Conservation (phyloP, 2,329 filamentous ascomycete genomes). For the Grosmannia serpens region DNA sequence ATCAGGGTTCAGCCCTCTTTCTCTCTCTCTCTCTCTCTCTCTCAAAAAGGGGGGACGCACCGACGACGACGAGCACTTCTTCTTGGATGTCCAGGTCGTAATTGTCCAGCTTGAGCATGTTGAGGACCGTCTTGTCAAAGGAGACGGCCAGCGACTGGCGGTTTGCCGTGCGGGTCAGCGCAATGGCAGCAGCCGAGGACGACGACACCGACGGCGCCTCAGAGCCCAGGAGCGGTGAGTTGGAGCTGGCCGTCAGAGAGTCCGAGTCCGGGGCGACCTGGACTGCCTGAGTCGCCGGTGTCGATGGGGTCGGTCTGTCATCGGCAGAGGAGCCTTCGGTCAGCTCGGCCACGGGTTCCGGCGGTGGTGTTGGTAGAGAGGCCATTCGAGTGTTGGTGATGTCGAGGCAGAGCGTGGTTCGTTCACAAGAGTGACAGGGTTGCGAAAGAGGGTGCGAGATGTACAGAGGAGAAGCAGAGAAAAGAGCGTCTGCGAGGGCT, state of each 20-base stretch:
- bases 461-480: background rate
- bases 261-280: background rate
- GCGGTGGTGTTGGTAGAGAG: background rate
- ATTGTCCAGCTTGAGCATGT: conserved; percentile 12
- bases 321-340: background rate
- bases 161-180: background rate
- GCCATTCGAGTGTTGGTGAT: background rate
- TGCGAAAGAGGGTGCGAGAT: background rate
- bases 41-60: background rate
- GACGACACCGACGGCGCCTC: background rate
- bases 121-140: conserved; percentile 14
- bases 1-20: too few species aligned
- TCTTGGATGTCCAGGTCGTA: conserved; percentile 13
- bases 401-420: background rate
- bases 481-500: background rate
- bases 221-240: background rate
- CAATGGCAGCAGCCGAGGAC: background rate
- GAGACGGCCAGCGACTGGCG: conserved; percentile 11
- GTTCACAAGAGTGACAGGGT: background rate
- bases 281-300: background rate
- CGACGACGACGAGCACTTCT: conserved; percentile 8
- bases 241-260: background rate
- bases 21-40: too few species aligned
- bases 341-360: background rate
- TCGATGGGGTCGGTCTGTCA: background rate